phyloP scores from a whole-genome alignment of 1,139 yeast genomes.

The Yamadazyma blattariae region DNA sequence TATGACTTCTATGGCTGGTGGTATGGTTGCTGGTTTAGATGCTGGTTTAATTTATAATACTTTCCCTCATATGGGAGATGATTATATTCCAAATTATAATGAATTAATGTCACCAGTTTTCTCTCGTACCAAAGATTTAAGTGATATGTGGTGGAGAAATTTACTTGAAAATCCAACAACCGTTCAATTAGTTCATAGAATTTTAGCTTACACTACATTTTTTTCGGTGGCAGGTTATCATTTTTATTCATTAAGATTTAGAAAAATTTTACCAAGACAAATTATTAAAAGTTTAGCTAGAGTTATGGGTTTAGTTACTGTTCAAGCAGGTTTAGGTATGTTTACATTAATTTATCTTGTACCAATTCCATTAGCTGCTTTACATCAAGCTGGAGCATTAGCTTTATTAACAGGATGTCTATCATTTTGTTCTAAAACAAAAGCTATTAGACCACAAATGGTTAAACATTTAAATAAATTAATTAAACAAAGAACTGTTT shows the following conservation, averaged over 20 bases:
- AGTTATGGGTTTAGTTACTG: constrained; percentile 75
- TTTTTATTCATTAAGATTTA: constrained; percentile 55
- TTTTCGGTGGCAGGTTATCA: constrained; percentile 66
- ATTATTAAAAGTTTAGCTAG: constrained; percentile 56
- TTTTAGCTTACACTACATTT: constrained; percentile 81
- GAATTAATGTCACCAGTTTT: constrained; percentile 81
- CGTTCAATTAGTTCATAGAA: constrained; percentile 89
- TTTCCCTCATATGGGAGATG: constrained; percentile 95
- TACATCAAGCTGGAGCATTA: constrained; percentile 97
- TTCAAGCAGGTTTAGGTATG: constrained; percentile 86
- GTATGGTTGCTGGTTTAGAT: constrained; percentile 96
- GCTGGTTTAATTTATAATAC: constrained; percentile 96
- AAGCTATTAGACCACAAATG: constrained; percentile 59
- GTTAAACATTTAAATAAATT: constrained; percentile 3
- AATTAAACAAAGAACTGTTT: not conserved
- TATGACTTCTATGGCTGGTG: constrained; percentile 93
- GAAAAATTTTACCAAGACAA: constrained; percentile 56
- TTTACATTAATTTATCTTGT: constrained; percentile 82
- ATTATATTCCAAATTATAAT: constrained; percentile 61
- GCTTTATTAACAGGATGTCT: constrained; percentile 80
- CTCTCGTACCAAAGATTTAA: constrained; percentile 61
- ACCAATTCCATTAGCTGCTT: constrained; percentile 89
- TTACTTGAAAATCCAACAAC: constrained; percentile 94
- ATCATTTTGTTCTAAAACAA: constrained; percentile 65
- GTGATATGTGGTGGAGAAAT: constrained; percentile 89